Percentiles rank a stretch among this genome's conserved stretches.
Evolutionary conservation across 148 eudicot species (phyloP).

Genomic region (Chenopodium formosanum): DNA sequence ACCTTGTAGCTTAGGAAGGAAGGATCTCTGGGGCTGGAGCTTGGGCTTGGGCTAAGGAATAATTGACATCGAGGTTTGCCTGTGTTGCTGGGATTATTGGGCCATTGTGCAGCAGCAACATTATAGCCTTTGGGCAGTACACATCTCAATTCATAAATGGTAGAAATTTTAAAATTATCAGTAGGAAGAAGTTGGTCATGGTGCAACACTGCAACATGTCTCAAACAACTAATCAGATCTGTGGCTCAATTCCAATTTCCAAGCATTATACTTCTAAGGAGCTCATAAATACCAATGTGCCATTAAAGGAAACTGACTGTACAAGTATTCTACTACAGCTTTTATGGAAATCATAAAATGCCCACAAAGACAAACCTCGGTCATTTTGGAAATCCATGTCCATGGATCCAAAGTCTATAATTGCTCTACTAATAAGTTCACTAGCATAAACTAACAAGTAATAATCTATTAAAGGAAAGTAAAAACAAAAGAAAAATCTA

Average conservation of each 20-base stretch:
- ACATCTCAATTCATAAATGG: too few species aligned
- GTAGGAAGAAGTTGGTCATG: too few species aligned
- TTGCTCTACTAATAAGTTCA: constrained; percentile 4
- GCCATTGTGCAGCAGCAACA: too few species aligned
- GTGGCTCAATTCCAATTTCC: not conserved
- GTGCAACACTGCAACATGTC: too few species aligned
- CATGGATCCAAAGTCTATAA: constrained; percentile 13
- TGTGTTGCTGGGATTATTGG: too few species aligned
- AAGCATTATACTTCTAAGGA: not conserved
- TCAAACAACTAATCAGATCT: too few species aligned
- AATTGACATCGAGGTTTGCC: too few species aligned
- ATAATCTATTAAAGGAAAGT: not conserved
- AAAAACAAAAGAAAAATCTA: not conserved
- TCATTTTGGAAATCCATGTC: not conserved
- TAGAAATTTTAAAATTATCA: too few species aligned
- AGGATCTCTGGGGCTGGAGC: too few species aligned
- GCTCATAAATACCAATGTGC: not conserved
- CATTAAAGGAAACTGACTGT: not conserved
- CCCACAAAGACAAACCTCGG: constrained; percentile 6
- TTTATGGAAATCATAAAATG: not conserved
- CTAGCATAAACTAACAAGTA: not conserved
- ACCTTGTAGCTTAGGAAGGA: too few species aligned
- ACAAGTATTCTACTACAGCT: constrained; percentile 1
- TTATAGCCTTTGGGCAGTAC: too few species aligned
- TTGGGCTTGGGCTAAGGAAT: too few species aligned